Base-by-base conservation (phyloP, 1,284 basidiomycete species). In the Ganoderma multipileum region DNA sequence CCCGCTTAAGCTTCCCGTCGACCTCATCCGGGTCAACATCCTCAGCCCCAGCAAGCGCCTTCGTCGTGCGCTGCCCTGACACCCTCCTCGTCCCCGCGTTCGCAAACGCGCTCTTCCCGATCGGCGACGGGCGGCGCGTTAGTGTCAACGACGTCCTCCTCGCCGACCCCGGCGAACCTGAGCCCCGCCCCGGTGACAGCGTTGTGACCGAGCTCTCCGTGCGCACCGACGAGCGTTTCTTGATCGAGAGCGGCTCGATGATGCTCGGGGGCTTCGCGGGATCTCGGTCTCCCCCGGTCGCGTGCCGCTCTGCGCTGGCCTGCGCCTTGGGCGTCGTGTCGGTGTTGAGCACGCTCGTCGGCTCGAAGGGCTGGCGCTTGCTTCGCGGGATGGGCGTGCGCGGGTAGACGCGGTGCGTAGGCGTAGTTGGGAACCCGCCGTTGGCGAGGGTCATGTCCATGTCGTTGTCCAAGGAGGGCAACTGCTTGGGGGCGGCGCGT, bases 191-290 rank as follows among this genome's bases (percentile, higher is more conserved):
- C 0, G 52, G 47, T 2, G 69, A 65, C 30, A 69, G 33, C 12
- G 65, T 55, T 2, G 65, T 23, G 6, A 42, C 44, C 3, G 69
- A 68, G 26, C 66, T 50, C 66, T 79, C 78, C 55, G 80, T 81
- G 52, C 86, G 85, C 47, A 86, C 82, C 5, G 90, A 91, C 3
- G 85, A 81, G 79, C 93, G 94, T 82, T 95, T 94, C 83, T 91
- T 93, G 76, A 95, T 94, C 1, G 89, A 91, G 66, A 95, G 81
- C 11, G 93, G 93, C 74, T 92, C 91, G 36, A 93, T 68, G 54
- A 42, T 68, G 57, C 67, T 70, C 36, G 70, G 73, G 61, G 50
- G 69, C 57, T 62, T 69, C 67, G 38, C 18, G 11, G 64, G 54
- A 26, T 71, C 71, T n/a, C 38, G 54, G 28, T 69, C 71, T 28